Conservation (phyloP, 2,329 filamentous ascomycete genomes). For the Plectosphaerella cucumerina region DNA sequence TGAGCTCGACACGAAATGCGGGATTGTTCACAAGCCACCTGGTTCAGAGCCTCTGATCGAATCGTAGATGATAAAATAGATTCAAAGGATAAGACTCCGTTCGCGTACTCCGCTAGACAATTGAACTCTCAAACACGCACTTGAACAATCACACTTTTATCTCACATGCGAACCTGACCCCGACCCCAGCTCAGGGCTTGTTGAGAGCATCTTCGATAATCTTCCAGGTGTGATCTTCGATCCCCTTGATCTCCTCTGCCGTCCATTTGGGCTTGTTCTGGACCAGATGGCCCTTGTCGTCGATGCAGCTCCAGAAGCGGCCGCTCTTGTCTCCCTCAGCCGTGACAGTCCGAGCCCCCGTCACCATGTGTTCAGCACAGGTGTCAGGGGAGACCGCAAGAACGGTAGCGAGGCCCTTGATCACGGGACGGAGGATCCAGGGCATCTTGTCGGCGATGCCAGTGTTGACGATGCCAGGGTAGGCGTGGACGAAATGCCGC, state of each 20-base stretch:
- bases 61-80: too few species aligned
- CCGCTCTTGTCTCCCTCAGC: slow-evolving; percentile 12
- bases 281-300: slow-evolving; percentile 21
- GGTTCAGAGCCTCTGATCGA: too few species aligned
- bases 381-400: slow-evolving; percentile 18
- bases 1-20: too few species aligned
- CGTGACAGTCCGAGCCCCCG: slow-evolving; percentile 11
- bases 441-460: slow-evolving; percentile 23
- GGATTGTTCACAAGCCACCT: too few species aligned
- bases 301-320: slow-evolving; percentile 20
- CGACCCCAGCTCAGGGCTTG: too few species aligned
- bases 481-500: slow-evolving; percentile 33
- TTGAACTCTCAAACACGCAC: too few species aligned
- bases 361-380: slow-evolving; percentile 22
- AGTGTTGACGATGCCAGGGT: slow-evolving; percentile 33
- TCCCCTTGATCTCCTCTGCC: slow-evolving; percentile 19
- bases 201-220: slow-evolving; percentile 18
- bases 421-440: slow-evolving; percentile 17
- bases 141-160: too few species aligned
- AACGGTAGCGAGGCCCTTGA: slow-evolving; percentile 11
- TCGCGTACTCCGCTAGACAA: too few species aligned
- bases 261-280: slow-evolving; percentile 21
- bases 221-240: slow-evolving; percentile 26
- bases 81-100: too few species aligned
- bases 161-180: too few species aligned